Evolutionary conservation across 2,329 filamentous ascomycete genomes (phyloP), one percentile per base, ranked within the genome.

Genomic region (Endoconidiophora laricicola): DNA sequence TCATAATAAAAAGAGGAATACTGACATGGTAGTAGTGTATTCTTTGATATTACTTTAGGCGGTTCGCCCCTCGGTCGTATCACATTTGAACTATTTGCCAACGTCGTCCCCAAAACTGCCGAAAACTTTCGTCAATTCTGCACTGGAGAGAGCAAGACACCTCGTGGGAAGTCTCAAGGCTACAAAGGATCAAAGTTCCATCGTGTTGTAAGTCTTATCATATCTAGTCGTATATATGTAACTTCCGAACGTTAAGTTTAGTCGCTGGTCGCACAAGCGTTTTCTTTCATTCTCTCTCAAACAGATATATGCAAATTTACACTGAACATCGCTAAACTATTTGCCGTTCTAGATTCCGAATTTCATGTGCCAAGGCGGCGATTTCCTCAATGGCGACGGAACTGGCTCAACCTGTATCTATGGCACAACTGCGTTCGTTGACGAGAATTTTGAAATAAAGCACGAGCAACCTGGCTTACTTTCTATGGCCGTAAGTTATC

Each of bases 41-140:
- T 87, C 68, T 85, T 86, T 64, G 83, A 87, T 63, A 76, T 86
- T 54, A 83, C 83, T 3, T 70, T 91, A 52, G 84, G 84, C 69
- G 83, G 87, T 54, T 85, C 93, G 60, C 81, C 85, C 2, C 75
- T 94, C 14, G 88, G 88, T 55, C 81, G 87, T 52, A 79, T 94
- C 60, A 88, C 84, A 57, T 87, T 94, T 64, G 86, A 95, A 66
- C 78, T 98, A 54, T 95, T 91, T 71, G 79, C 81, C 54, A 76
- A 94, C 65, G 72, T 83, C 20, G 83, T 86, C 0, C 87, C 88
- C 55, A 81, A 81, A 59, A 96, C 91, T 6, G 86, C 87, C 26
- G 91, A 96, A 66, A 96, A 96, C 70, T 96, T 98, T 64, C 84
- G 88, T 44, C 86, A 93, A 62, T 94, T 94, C 68, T 95, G 88